Percentiles rank a stretch among this genome's conserved stretches.
Conservation (phyloP, 306 rosid species). For the Dryas octopetala region DNA sequence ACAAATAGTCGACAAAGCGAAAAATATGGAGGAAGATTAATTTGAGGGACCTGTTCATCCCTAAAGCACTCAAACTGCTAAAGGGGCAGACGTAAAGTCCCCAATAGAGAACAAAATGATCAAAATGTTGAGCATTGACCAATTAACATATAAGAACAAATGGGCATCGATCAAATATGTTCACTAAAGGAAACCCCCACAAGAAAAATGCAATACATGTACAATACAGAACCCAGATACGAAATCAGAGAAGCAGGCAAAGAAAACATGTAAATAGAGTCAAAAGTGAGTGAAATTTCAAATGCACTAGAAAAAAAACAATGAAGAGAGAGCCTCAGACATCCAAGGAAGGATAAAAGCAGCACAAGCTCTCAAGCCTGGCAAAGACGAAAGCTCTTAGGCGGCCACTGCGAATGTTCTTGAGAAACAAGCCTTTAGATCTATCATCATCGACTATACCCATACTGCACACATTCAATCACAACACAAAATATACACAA, state of each 20-base stretch:
- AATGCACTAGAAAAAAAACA: too few relatives aligned
- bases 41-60: conserved; percentile 31
- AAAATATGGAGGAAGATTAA: not conserved
- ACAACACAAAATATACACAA: not conserved
- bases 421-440: conserved; percentile 35
- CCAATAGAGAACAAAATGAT: not conserved
- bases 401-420: conserved; percentile 39
- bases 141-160: not conserved
- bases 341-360: conserved; percentile 42
- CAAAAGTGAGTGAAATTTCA: too few relatives aligned
- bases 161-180: too few relatives aligned
- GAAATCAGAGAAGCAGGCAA: not conserved
- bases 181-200: too few relatives aligned
- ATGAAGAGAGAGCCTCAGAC: conserved; percentile 33
- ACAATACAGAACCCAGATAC: not conserved
- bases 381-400: conserved; percentile 43
- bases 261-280: too few relatives aligned
- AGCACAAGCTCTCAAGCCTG: conserved; percentile 40
- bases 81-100: conserved; percentile 20
- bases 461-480: not conserved
- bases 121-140: not conserved
- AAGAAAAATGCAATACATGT: not conserved
- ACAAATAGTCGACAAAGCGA: conserved; percentile 19
- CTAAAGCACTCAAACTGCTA: conserved; percentile 12
- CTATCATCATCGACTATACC: conserved; percentile 8